Conservation (phyloP, 345 rosid species). For the Luvunga scandens region DNA sequence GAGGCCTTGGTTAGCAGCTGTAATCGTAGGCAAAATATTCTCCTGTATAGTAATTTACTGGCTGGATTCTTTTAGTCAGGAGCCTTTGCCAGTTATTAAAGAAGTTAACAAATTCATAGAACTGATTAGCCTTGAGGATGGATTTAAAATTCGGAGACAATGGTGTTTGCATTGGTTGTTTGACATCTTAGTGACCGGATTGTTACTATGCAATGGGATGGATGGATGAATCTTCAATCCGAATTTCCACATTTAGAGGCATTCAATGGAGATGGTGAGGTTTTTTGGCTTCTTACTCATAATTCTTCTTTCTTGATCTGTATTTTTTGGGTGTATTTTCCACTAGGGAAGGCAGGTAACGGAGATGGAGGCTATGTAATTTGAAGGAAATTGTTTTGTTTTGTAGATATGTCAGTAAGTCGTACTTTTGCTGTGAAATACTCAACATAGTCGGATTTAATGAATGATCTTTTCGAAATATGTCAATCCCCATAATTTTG, state of each 20-base stretch:
- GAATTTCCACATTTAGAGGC: background rate
- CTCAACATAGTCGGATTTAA: background rate
- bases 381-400: background rate
- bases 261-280: background rate
- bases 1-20: background rate
- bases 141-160: background rate
- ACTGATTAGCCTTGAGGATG: background rate
- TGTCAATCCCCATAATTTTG: background rate
- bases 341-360: background rate
- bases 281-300: background rate
- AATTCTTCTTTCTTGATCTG: background rate
- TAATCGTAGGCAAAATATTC: background rate
- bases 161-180: background rate
- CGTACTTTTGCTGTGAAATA: background rate
- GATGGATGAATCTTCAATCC: background rate
- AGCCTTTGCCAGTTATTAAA: background rate
- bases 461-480: background rate
- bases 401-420: background rate
- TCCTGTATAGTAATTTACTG: constrained; percentile 11
- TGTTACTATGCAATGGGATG: background rate
- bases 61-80: constrained; percentile 4
- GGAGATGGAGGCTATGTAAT: background rate
- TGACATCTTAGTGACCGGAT: background rate
- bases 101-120: background rate
- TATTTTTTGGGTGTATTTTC: background rate